Evolutionary conservation across 1,139 yeast species (phyloP).

Genomic region (Candida glucosophila): DNA sequence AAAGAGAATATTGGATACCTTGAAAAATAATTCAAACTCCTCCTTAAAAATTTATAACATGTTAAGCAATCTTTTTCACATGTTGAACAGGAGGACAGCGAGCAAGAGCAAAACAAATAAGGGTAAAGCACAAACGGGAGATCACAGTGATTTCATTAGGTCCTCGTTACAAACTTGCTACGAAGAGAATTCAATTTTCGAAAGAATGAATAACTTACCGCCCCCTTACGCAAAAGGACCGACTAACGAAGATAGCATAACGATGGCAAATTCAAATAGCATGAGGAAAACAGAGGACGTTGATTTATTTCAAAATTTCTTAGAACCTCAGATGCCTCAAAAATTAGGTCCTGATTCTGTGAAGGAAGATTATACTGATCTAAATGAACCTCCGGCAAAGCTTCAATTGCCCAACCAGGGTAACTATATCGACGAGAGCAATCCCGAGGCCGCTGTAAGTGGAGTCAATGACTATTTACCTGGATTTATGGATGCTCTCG

Average conservation of each 20-base stretch:
- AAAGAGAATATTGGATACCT: conserved; percentile 57
- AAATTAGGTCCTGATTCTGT: neutral
- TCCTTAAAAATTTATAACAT: conserved; percentile 75
- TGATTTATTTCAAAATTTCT: no score
- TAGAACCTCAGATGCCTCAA: no score
- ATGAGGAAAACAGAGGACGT: neutral
- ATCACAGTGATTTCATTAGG: conserved; percentile 1
- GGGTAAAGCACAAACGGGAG: no score
- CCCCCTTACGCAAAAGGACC: neutral
- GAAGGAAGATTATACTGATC: neutral
- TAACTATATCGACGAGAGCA: neutral
- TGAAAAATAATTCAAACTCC: conserved; percentile 70
- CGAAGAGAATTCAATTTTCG: conserved; percentile 25
- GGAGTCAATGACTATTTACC: conserved; percentile 43
- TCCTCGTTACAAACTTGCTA: conserved; percentile 20
- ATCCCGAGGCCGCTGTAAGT: neutral
- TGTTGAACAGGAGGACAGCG: conserved; percentile 63
- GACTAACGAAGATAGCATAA: neutral
- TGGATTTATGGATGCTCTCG: conserved; percentile 77
- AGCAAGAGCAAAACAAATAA: no score
- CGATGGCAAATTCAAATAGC: neutral
- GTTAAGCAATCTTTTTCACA: conserved; percentile 73
- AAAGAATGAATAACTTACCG: conserved; percentile 2
- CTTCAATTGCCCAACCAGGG: neutral
- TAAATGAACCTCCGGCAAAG: neutral